Evolutionary conservation across 169 alveolate genomes (phyloP).

Genomic region (Plasmodium cynomolgi): DNA sequence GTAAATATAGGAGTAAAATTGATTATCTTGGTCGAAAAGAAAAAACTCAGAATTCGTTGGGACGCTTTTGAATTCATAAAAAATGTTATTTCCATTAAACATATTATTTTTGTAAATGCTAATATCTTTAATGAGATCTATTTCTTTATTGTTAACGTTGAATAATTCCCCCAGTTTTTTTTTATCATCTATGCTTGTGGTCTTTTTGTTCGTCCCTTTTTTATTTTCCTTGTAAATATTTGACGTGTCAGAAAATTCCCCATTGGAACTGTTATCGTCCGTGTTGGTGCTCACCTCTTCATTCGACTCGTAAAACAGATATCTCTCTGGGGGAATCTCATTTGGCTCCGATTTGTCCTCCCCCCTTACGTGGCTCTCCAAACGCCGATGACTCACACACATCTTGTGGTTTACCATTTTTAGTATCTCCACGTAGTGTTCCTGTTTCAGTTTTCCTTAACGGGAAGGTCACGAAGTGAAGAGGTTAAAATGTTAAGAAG

Average conservation of each 20-base stretch:
- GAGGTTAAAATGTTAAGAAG: background rate
- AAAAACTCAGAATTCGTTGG: background rate
- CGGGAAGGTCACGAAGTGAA: background rate
- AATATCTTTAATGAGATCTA: conserved; percentile 55
- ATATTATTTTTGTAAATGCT: conserved; percentile 55
- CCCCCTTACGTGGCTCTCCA: background rate
- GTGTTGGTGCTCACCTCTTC: conserved; percentile 5
- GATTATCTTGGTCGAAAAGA: conserved; percentile 30
- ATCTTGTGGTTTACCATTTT: conserved; percentile 72
- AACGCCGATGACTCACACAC: conserved; percentile 35
- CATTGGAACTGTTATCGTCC: conserved; percentile 9
- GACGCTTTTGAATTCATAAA: conserved; percentile 2
- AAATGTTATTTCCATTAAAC: conserved; percentile 65
- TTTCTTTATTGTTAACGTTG: conserved; percentile 53
- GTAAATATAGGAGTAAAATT: conserved; percentile 31
- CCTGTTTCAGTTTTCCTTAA: conserved; percentile 57
- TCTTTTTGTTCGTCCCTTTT: background rate
- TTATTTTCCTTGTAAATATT: background rate
- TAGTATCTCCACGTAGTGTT: conserved; percentile 39
- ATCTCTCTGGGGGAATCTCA: background rate
- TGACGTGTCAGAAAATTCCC: background rate
- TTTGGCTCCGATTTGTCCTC: background rate
- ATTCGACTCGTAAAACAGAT: conserved; percentile 25
- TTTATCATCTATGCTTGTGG: conserved; percentile 11
- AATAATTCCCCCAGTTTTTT: conserved; percentile 27